These are phyloP conservation scores for Hypoxylon fragiforme DNA, from an alignment of 495 filamentous ascomycete species.

Conservation along the genomic window DNA sequence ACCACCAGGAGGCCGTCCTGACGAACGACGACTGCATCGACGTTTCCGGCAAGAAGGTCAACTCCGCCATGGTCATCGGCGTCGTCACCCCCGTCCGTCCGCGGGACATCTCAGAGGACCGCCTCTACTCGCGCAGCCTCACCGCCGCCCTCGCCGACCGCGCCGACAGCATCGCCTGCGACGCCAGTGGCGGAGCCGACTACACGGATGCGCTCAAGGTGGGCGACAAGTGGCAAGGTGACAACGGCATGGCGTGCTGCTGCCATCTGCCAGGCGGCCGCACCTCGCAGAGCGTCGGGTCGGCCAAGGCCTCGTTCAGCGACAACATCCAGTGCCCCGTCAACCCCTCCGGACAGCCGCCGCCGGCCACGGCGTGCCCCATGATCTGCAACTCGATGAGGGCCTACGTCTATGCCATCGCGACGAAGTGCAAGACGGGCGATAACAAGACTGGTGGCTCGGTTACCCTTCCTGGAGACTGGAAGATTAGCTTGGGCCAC, in stretches of 20 bases:
- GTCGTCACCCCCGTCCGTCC: conserved; percentile 3
- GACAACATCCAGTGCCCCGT: conserved; percentile 11
- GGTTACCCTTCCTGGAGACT: neutral
- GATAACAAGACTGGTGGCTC: conserved; percentile 14
- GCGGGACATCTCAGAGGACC: neutral
- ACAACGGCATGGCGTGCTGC: conserved; percentile 9
- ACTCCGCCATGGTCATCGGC: conserved; percentile 19
- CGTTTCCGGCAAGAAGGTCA: conserved; percentile 12
- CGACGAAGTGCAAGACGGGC: conserved; percentile 13
- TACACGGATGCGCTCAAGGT: conserved; percentile 18
- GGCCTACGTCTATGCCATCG: conserved; percentile 19
- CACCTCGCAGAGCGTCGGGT: conserved; percentile 4
- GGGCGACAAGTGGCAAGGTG: conserved; percentile 16
- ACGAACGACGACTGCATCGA: conserved; percentile 15
- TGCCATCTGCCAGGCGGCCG: conserved; percentile 11
- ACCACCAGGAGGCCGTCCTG: conserved; percentile 14
- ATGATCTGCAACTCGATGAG: conserved; percentile 19
- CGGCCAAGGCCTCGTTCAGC: conserved; percentile 13
- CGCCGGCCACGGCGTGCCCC: conserved; percentile 7
- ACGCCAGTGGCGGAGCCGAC: conserved; percentile 4
- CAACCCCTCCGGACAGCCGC: conserved; percentile 3
- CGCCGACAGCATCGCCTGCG: conserved; percentile 1
- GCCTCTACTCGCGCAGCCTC: conserved; percentile 1
- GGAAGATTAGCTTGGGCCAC: conserved; percentile 3
- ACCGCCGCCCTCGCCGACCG: neutral